Evolutionary conservation across 257 asterid genomes (phyloP).

Genomic region (Jaltomata sinuosa): DNA sequence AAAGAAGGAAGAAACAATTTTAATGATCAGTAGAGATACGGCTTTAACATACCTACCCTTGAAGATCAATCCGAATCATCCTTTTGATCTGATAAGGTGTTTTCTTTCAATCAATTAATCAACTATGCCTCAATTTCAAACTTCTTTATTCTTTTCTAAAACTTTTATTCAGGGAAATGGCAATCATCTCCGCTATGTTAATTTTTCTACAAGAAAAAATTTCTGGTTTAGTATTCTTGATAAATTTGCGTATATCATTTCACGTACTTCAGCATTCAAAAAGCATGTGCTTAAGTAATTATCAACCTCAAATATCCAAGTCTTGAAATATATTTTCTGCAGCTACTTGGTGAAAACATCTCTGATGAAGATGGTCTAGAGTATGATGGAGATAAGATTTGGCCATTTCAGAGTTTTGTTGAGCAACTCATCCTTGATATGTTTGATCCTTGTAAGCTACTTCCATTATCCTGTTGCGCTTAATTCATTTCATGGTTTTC

Average conservation of each 20-base stretch:
- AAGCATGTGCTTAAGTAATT: neutral
- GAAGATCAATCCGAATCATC: neutral
- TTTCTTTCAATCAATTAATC: neutral
- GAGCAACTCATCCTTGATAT: constrained; percentile 94
- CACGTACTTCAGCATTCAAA: neutral
- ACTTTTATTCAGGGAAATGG: neutral
- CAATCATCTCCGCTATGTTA: neutral
- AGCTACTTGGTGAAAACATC: constrained; percentile 58
- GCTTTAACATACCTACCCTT: neutral
- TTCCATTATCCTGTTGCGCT: neutral
- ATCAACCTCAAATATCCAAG: constrained; percentile 10
- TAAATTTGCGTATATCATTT: neutral
- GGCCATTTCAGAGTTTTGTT: constrained; percentile 92
- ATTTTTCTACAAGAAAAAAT: neutral
- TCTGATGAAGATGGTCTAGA: constrained; percentile 82
- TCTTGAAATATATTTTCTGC: constrained; percentile 36
- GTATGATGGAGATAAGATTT: constrained; percentile 67
- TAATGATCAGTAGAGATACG: neutral
- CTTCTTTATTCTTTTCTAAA: neutral
- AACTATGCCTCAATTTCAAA: neutral
- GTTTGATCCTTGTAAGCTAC: constrained; percentile 76
- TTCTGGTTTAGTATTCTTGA: neutral
- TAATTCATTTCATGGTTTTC: constrained; percentile 2
- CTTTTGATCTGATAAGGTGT: neutral
- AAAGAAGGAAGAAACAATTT: neutral